Evolutionary conservation across 1,284 basidiomycete species (phyloP), one percentile per base, ranked within the genome.

Genomic region (Takashimella koratensis): DNA sequence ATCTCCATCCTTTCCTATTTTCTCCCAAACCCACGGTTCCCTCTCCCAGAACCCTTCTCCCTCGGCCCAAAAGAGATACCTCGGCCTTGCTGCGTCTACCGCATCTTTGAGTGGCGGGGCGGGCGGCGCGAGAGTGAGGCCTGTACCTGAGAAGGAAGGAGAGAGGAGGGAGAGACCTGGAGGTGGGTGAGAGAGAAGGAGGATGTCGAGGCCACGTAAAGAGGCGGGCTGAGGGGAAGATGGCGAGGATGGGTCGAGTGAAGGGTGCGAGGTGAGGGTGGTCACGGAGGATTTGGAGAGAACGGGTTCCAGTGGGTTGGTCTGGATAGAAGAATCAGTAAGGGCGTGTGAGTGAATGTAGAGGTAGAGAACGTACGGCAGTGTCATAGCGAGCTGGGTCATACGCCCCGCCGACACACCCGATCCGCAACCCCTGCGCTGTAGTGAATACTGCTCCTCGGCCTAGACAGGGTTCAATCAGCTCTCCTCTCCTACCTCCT

Each of bases 1-100:
- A 80, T 59, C 82, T 45, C 70, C 84, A 36, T 65, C 64, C 0
- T 72, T 74, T 19, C 78, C 76, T 51, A 85, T 83, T 30, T 85
- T 85, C 27, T 84, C 81, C 92, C 92, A 96, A 4, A 82, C 74
- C 68, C 85, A 93, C 2, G 93, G 92, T 61, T 95, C 91, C 50
- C 92, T 79, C 71, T 97, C 93, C 91, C 92, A 96, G 72, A 93
- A 97, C 0, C 70, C 74, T 1, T 75, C 72, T 70, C 75, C 36
- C 79, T 84, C 50, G 76, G 82, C 45, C 82, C 81, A 58, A 81
- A 84, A 66, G 21, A 76, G 53, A 52, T 76, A 77, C 12, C 74
- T 60, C 16, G 76, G 74, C 40, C 68, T 66, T 0, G 68, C 56
- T 26, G 59, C 62, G 41, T 79, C 78, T 13, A 90, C 78, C 0